These are phyloP conservation scores for Crithidia bombi DNA, from an alignment of 208 protist genomes.

Conservation along the genomic window DNA sequence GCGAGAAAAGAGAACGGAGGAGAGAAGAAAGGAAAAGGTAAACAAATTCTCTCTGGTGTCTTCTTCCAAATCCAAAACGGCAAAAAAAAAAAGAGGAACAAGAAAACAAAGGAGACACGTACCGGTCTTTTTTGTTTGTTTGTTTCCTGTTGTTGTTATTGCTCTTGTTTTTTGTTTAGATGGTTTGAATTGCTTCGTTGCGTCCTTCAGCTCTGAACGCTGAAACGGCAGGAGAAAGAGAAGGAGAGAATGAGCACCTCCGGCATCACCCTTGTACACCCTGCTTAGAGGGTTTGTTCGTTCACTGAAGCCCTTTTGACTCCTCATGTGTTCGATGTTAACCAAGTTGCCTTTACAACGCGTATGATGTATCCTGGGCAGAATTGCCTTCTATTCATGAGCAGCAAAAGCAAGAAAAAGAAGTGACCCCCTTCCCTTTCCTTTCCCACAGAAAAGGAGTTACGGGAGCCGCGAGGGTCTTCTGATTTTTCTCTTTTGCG, in stretches of 20 bases:
- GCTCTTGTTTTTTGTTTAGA: neutral
- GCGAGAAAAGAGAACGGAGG: slow-evolving; percentile 6
- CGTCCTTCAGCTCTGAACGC: no score
- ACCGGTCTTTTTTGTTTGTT: neutral
- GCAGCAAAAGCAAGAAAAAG: no score
- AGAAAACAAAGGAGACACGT: neutral
- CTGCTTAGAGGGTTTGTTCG: neutral
- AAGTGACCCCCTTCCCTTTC: no score
- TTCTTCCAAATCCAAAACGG: no score
- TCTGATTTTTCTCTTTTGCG: no score
- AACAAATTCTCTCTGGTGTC: neutral
- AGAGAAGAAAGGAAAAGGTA: slow-evolving; percentile 15
- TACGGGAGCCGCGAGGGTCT: no score
- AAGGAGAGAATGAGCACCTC: neutral
- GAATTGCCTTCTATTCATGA: no score
- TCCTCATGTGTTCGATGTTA: neutral
- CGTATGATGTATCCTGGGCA: no score
- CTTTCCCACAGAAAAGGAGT: no score
- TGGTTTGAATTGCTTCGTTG: neutral
- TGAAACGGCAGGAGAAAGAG: neutral
- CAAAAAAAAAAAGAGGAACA: slow-evolving; percentile 8
- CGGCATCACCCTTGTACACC: neutral
- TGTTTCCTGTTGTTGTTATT: neutral
- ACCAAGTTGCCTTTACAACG: no score
- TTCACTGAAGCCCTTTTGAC: neutral